Base-by-base conservation (phyloP, 2,329 filamentous ascomycete species). In the Didymella arachidicola region DNA sequence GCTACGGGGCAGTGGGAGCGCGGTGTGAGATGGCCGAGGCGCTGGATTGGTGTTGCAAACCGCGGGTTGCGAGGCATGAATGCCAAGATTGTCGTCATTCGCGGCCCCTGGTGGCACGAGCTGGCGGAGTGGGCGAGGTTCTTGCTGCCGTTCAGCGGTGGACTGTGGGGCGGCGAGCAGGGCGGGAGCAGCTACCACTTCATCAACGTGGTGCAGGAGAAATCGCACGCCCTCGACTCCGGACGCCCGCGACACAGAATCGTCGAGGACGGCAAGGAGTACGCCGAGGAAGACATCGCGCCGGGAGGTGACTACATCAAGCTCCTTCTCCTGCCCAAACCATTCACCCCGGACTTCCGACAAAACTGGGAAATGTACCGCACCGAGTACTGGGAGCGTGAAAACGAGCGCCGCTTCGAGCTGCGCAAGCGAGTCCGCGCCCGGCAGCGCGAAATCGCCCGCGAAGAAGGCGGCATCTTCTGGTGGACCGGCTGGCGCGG, bases 341-440 rank as follows among this genome's bases (percentile, higher is more conserved):
- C 93, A 0, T 99, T 99, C 72, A 96, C 92, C 6, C 89, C 95
- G 0, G 92, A 92, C 45, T 99, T 99, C 72, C 86, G 95, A 19
- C 93, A 98, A 76, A 96, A 97, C 65, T 99, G 95, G 95, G 95
- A 99, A 72, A 83, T 94, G 16, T 99, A 96, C 78, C 86, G 95
- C 52, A 88, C 89, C 32, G 93, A 97, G 60, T 99, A 97, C 78
- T 99, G 95, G 95, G 94, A 97, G 69, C 89, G 89, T 61, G 95
- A 99, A 77, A 99, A 99, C 72, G 92, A 96, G 76, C 88, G 94
- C 2, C 87, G 95, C 12, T 86, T 89, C 2, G 80, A 90, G 57
- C 81, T 97, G 25, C 85, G 92, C 22, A 79, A 83, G 42, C 90
- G 90, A 72, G 80, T 97, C 48, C 86, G 87, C 62, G 84, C 87